phyloP scores from a whole-genome alignment of 2,329 filamentous ascomycete genomes.

The Basipetospora chlamydospora region DNA sequence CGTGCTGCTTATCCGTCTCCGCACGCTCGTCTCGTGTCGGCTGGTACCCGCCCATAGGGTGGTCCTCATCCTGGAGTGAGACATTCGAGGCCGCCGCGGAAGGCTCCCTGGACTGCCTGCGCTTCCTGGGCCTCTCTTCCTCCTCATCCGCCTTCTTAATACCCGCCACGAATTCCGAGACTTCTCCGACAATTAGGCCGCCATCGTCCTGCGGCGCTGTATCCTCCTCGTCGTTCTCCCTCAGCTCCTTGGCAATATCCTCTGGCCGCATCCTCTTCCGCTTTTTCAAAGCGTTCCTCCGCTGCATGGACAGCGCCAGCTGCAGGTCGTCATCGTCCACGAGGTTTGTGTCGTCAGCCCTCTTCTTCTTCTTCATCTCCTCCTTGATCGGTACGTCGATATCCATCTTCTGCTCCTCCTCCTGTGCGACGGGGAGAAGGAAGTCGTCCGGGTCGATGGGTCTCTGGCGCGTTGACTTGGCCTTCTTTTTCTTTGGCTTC shows the following conservation, averaged over 20 bases:
- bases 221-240: slow-evolving; percentile 34
- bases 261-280: slow-evolving; percentile 76
- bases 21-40: slow-evolving; percentile 9
- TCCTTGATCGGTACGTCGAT: slow-evolving; percentile 43
- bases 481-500: slow-evolving; percentile 90
- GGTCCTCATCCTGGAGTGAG: slow-evolving; percentile 16
- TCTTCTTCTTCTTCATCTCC: slow-evolving; percentile 42
- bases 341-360: slow-evolving; percentile 52
- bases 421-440: slow-evolving; percentile 16
- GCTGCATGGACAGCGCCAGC: slow-evolving; percentile 67
- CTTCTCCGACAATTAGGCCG: slow-evolving; percentile 88
- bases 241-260: slow-evolving; percentile 72
- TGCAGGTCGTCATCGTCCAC: slow-evolving; percentile 91
- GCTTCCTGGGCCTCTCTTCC: slow-evolving; percentile 36
- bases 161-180: slow-evolving; percentile 84
- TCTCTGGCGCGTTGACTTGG: slow-evolving; percentile 59
- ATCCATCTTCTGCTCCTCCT: slow-evolving; percentile 50
- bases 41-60: slow-evolving; percentile 13
- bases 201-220: slow-evolving; percentile 22
- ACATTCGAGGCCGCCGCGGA: slow-evolving; percentile 15
- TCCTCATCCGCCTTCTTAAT: slow-evolving; percentile 50
- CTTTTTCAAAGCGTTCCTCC: slow-evolving; percentile 76
- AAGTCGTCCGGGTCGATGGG: slow-evolving; percentile 49
- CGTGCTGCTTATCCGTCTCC: slow-evolving; percentile 33
- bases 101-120: slow-evolving; percentile 17